Evolutionary conservation across 805 yeast species (phyloP), one percentile per base, ranked within the genome.

Genomic region (Starmerella powellii): DNA sequence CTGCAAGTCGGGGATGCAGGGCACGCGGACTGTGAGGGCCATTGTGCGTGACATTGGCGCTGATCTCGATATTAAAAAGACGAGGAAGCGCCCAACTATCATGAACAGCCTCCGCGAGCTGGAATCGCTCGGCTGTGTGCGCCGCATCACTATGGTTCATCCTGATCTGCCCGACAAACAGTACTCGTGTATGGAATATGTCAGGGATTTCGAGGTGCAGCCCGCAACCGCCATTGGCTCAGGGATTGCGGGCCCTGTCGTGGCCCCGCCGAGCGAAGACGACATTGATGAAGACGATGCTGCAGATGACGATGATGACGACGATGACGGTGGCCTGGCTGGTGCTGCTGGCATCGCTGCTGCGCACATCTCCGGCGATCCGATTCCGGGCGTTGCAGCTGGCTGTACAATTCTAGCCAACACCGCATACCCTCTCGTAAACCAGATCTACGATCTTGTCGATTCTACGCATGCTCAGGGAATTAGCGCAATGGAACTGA

Each of bases 351-450:
- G n/a, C n/a, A n/a, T n/a, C n/a, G n/a, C n/a, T n/a, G n/a, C n/a
- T n/a, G n/a, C n/a, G n/a, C n/a, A n/a, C n/a, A n/a, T n/a, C n/a
- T n/a, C n/a, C n/a, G n/a, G n/a, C n/a, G n/a, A n/a, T n/a, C n/a
- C n/a, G n/a, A n/a, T n/a, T n/a, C n/a, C n/a, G n/a, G n/a, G n/a
- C n/a, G n/a, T n/a, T n/a, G n/a, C n/a, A n/a, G n/a, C n/a, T n/a
- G n/a, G n/a, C n/a, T n/a, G n/a, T n/a, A n/a, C n/a, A 23, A 23
- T 23, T 23, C 26, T 23, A 23, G 61, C 71, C 39, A 81, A 80
- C 55, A 57, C 66, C 11, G 66, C 76, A 41, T 78, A 70, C 49
- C 87, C 94, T 0, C 48, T 77, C 0, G 77, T 74, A 30, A 72
- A 68, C 46, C 94, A 84, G 56, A 59, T 82, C 0, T 74, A 64